These are phyloP conservation scores for Cordia subcordata DNA, from an alignment of 257 asterid genomes.

Conservation along the genomic window DNA sequence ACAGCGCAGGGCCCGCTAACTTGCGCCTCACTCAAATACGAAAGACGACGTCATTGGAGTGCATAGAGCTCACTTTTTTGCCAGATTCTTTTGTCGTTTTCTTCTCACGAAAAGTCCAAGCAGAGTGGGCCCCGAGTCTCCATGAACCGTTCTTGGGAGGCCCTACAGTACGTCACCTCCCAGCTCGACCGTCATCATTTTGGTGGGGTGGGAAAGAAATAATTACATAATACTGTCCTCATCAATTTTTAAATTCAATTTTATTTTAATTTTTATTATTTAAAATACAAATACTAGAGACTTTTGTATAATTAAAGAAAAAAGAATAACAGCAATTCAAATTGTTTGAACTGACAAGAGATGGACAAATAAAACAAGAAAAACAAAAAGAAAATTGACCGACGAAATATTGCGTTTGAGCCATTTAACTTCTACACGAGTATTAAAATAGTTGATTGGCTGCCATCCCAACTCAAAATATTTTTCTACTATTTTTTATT, in stretches of 20 bases:
- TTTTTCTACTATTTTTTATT: no score
- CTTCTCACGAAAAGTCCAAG: constrained; percentile 13
- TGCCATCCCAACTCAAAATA: no score
- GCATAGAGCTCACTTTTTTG: constrained; percentile 9
- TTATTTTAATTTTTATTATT: no score
- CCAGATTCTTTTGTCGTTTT: constrained; percentile 18
- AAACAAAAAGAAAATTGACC: no score
- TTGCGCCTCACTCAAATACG: constrained; percentile 2
- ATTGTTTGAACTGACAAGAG: neutral
- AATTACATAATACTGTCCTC: no score
- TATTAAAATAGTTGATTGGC: no score
- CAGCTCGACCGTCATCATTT: neutral
- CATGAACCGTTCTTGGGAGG: constrained; percentile 8
- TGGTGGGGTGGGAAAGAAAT: constrained; percentile 15
- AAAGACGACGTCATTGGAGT: constrained; percentile 14
- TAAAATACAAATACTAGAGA: no score
- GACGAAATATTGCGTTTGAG: neutral
- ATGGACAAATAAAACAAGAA: no score
- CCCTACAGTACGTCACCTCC: neutral
- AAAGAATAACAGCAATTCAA: neutral
- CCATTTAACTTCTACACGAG: neutral
- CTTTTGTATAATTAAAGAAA: no score
- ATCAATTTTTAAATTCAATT: no score
- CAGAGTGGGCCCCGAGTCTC: constrained; percentile 14
- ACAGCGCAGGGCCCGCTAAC: neutral